Evolutionary conservation across 805 yeast species (phyloP).

Genomic region (Novakomyces olei): DNA sequence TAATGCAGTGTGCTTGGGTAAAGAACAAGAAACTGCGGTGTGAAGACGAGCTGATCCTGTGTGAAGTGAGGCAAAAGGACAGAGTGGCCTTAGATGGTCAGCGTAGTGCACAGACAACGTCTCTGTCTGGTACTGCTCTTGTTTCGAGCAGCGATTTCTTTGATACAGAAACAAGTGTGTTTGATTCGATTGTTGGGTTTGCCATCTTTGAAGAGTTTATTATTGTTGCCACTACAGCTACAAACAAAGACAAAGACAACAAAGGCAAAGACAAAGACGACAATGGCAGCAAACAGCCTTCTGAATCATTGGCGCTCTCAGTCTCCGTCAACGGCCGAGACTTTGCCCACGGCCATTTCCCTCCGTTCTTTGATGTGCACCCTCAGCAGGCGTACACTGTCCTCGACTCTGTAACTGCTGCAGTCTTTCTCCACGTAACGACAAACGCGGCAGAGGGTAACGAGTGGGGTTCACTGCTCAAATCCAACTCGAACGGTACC

Average conservation of each 20-base stretch:
- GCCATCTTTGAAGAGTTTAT: slow-evolving; percentile 50
- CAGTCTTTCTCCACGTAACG: slow-evolving; percentile 68
- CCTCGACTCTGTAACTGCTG: slow-evolving; percentile 44
- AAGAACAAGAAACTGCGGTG: slow-evolving; percentile 27
- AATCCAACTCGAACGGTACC: slow-evolving; percentile 83
- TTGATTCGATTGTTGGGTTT: slow-evolving; percentile 46
- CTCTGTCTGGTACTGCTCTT: too few species aligned
- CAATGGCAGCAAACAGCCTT: too few species aligned
- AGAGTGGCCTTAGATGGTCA: neutral
- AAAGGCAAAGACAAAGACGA: too few species aligned
- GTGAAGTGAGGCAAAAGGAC: slow-evolving; percentile 22
- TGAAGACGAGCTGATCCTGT: slow-evolving; percentile 35
- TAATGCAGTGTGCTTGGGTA: slow-evolving; percentile 41
- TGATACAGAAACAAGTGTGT: slow-evolving; percentile 15
- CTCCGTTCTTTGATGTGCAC: slow-evolving; percentile 37
- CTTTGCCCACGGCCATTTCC: slow-evolving; percentile 65
- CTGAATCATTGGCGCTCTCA: slow-evolving; percentile 40
- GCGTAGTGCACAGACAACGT: too few species aligned
- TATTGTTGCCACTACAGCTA: slow-evolving; percentile 41
- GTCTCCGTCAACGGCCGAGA: slow-evolving; percentile 57
- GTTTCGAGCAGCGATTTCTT: slow-evolving; percentile 30
- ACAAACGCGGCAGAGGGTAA: slow-evolving; percentile 27
- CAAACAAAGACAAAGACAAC: slow-evolving; percentile 26
- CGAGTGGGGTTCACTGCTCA: slow-evolving; percentile 61
- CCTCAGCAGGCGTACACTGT: slow-evolving; percentile 57